Base-by-base conservation (phyloP, 164 flowering plant genomes). In the Santalum album region DNA sequence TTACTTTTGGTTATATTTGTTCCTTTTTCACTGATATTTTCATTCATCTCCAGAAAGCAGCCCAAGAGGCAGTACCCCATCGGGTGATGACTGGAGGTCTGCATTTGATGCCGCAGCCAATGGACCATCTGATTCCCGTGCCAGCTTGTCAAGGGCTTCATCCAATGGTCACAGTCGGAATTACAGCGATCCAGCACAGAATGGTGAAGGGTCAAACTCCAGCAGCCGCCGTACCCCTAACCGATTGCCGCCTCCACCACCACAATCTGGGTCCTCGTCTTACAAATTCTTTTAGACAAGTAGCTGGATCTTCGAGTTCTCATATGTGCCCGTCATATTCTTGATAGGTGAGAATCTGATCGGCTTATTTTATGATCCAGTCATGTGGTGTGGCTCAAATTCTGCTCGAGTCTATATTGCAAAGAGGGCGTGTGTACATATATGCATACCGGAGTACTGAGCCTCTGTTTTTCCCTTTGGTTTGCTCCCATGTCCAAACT, bases 91-190 rank as follows among this genome's bases (percentile, higher is more conserved):
- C 44, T 90, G 97, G 97, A 80, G 85, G 62, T 67, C 84, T 43
- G 97, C 97, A 58, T 90, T 90, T 62, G 88, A 90, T 67, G 81
- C 90, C 29, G 95, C 97, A 34, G 92, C 94, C 32, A 86, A 81
- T 72, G 95, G 90, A 21, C 72, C n/a, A n/a, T n/a, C 66, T 2
- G 84, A 77, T 39, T 69, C 79, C 9, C 57, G 23, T 53, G 44
- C 56, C 27, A 62, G 59, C 21, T 68, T 62, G 18, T 69, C 73
- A n/a, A 72, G 84, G 42, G 74, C 72, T 23, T 58, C 66, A 10
- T 65, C 85, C 51, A 84, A 75, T 53, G 85, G 96, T 50, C 87
- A 83, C 65, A 79, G 89, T 55, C 72, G 91, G 29, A 79, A 75
- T n/a, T 65, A 77, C 72, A 80, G 88, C 40, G 92, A 83, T 46